Evolutionary conservation across 352 stramenopile species (phyloP).

Genomic region (Globisporangium nunn): DNA sequence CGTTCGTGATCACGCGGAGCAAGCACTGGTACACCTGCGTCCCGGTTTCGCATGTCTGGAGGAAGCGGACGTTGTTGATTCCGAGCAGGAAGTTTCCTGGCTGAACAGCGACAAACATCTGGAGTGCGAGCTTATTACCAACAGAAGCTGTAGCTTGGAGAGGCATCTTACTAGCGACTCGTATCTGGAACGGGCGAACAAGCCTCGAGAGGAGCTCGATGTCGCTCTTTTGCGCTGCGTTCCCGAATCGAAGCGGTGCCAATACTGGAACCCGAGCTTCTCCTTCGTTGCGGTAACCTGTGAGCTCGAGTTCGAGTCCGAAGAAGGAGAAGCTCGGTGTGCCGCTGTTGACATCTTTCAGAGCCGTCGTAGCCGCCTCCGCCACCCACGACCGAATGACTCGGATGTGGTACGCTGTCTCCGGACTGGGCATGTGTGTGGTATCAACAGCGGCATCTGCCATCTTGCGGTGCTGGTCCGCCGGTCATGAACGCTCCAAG

Average conservation of each 20-base stretch:
- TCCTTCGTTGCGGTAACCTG: constrained; percentile 6
- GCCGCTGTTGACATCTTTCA: neutral
- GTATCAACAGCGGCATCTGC: neutral
- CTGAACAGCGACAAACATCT: constrained; percentile 34
- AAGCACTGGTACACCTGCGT: constrained; percentile 27
- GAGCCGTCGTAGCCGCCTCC: neutral
- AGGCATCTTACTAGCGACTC: constrained; percentile 22
- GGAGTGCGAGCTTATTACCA: constrained; percentile 22
- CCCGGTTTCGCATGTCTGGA: constrained; percentile 16
- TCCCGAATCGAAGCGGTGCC: constrained; percentile 3
- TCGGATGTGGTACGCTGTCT: constrained; percentile 32
- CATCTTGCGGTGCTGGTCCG: constrained; percentile 1
- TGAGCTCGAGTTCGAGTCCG: constrained; percentile 37
- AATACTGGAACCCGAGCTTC: neutral
- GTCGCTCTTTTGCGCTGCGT: neutral
- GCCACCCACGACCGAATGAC: constrained; percentile 22
- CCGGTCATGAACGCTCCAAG: neutral
- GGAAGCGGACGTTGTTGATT: constrained; percentile 43
- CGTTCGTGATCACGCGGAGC: constrained; percentile 16
- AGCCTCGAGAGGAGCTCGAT: constrained; percentile 12
- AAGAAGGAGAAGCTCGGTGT: constrained; percentile 23
- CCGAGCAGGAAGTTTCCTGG: constrained; percentile 29
- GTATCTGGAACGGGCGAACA: constrained; percentile 22
- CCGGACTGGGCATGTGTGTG: neutral
- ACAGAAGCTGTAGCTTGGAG: constrained; percentile 3